Evolutionary conservation across 352 stramenopile genomes (phyloP).

Genomic region (Aphanomyces invadans): DNA sequence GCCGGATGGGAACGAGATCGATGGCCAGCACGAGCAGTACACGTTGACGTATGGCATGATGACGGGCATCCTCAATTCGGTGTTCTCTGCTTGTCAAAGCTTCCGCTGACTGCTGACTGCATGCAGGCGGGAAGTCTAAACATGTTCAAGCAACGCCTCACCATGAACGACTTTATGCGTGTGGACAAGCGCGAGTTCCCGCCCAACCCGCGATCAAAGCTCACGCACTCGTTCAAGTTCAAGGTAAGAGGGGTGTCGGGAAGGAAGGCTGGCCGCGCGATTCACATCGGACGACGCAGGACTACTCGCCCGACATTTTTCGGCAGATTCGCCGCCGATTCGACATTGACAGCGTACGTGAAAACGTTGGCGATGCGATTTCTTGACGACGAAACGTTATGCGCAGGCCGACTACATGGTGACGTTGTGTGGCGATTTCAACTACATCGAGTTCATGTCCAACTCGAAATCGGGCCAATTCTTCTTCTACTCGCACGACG

Average conservation of each 20-base stretch:
- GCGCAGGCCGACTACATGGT: constrained; percentile 79
- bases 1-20: constrained; percentile 63
- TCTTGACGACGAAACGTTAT: no score
- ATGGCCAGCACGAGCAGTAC: constrained; percentile 93
- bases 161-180: constrained; percentile 88
- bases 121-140: constrained; percentile 32
- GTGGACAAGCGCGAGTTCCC: constrained; percentile 73
- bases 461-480: constrained; percentile 99
- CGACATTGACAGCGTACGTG: constrained; percentile 41
- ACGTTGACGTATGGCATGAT: constrained; percentile 98
- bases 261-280: no score
- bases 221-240: constrained; percentile 84
- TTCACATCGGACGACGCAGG: constrained; percentile 38
- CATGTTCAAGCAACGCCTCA: constrained; percentile 66
- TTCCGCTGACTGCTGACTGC: background rate
- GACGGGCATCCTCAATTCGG: constrained; percentile 94
- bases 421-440: constrained; percentile 89
- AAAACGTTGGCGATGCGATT: constrained; percentile 19
- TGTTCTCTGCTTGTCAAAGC: no score
- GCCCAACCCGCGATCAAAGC: constrained; percentile 43
- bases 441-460: constrained; percentile 98
- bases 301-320: constrained; percentile 88
- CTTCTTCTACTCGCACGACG: constrained; percentile 99
- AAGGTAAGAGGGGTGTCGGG: no score
- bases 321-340: constrained; percentile 71